Percentiles rank a stretch among this genome's conserved stretches.
Evolutionary conservation across 208 protist genomes (phyloP).

Genomic region (Leptomonas seymouri): DNA sequence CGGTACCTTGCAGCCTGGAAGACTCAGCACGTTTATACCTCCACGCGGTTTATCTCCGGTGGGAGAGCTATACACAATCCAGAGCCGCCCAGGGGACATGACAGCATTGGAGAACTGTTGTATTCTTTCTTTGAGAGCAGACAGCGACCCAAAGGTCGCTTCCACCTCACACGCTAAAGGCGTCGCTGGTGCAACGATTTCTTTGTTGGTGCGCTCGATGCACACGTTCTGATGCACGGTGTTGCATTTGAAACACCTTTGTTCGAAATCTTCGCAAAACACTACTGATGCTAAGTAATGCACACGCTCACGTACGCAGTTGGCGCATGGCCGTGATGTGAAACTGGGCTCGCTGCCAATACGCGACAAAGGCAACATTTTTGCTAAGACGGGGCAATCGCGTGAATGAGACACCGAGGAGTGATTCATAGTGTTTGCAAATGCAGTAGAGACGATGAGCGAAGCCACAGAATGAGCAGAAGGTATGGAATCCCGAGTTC

Average conservation of each 20-base stretch:
- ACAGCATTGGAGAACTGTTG: conserved; percentile 41
- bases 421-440: conserved; percentile 23
- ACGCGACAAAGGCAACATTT: conserved; percentile 46
- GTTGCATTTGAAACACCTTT: conserved; percentile 22
- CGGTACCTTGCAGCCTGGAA: conserved; percentile 42
- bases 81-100: conserved; percentile 59
- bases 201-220: background rate
- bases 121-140: conserved; percentile 36
- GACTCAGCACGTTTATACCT: conserved; percentile 49
- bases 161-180: conserved; percentile 31
- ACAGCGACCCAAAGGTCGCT: conserved; percentile 47
- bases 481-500: background rate
- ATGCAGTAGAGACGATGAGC: conserved; percentile 38
- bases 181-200: background rate
- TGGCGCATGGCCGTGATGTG: conserved; percentile 47
- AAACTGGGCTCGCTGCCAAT: conserved; percentile 51
- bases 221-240: background rate
- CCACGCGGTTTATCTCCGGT: conserved; percentile 24
- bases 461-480: conserved; percentile 37
- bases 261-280: conserved; percentile 67
- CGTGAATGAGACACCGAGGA: conserved; percentile 22
- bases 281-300: conserved; percentile 74
- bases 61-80: conserved; percentile 58
- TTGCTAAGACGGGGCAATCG: conserved; percentile 63
- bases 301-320: conserved; percentile 59